Conservation (phyloP, 2,329 filamentous ascomycete genomes). For the Penicillium hesseltinei region DNA sequence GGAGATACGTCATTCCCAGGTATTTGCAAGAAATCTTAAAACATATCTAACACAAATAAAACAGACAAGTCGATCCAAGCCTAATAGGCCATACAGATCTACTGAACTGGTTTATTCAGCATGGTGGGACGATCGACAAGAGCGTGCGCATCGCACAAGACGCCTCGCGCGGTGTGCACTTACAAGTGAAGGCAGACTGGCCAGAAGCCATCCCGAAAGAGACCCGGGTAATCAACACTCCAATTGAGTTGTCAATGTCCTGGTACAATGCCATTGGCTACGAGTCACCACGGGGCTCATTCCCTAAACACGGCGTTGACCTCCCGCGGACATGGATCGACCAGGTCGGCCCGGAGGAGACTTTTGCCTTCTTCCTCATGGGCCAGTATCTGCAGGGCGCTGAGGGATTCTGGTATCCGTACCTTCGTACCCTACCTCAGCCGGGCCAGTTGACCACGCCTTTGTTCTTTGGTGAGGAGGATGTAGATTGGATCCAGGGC, state of each 20-base stretch:
- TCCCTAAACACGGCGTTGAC: constrained; percentile 33
- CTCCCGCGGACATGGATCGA: constrained; percentile 55
- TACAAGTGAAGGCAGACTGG: constrained; percentile 34
- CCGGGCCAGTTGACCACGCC: constrained; percentile 61
- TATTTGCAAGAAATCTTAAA: neutral
- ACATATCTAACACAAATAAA: constrained; percentile 10
- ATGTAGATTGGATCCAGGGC: constrained; percentile 51
- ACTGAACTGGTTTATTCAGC: constrained; percentile 32
- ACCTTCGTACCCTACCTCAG: constrained; percentile 64
- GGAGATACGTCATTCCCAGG: constrained; percentile 2
- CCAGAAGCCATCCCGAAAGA: constrained; percentile 25
- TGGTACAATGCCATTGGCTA: constrained; percentile 38
- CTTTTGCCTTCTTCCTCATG: constrained; percentile 67
- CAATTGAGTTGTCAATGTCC: constrained; percentile 36
- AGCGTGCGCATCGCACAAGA: constrained; percentile 36
- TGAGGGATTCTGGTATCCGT: constrained; percentile 66
- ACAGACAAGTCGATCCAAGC: constrained; percentile 14
- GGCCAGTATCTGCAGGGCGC: constrained; percentile 61
- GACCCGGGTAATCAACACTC: constrained; percentile 38
- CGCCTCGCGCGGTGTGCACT: constrained; percentile 35
- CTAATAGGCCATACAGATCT: constrained; percentile 30
- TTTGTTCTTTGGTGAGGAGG: constrained; percentile 62
- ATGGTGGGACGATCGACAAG: constrained; percentile 36
- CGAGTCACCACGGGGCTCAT: constrained; percentile 15
- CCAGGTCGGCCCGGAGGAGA: constrained; percentile 55